Conservation (phyloP, 306 rosid species). For the Clitoria ternatea region DNA sequence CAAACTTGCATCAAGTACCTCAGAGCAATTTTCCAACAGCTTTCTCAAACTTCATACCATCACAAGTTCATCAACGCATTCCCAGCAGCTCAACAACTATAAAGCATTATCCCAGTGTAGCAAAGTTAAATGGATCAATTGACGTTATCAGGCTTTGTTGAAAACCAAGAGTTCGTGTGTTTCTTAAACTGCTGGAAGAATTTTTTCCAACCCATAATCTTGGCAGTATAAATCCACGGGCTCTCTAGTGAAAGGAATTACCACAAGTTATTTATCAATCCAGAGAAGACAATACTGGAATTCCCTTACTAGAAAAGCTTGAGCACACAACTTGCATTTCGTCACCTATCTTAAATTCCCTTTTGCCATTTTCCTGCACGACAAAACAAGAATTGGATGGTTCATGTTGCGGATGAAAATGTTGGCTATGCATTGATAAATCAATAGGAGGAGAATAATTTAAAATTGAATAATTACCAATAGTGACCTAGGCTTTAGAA, state of each 20-base stretch:
- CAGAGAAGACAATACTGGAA: conserved; percentile 62
- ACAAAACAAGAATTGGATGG: conserved; percentile 16
- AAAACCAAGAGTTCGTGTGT: neutral
- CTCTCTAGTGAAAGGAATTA: neutral
- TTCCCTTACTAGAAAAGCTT: conserved; percentile 71
- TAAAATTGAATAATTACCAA: neutral
- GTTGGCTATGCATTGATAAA: neutral
- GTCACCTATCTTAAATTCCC: conserved; percentile 50
- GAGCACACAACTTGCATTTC: conserved; percentile 62
- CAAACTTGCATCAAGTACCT: conserved; percentile 8
- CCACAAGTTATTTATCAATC: conserved; percentile 40
- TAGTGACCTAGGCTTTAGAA: neutral
- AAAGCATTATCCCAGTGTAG: neutral
- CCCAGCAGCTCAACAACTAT: neutral
- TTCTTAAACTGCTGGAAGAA: neutral
- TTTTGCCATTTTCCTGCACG: conserved; percentile 48
- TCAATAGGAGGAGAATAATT: neutral
- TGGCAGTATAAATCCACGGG: neutral
- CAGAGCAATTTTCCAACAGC: neutral
- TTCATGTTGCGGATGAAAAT: neutral
- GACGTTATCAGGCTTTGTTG: neutral
- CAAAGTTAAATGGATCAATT: neutral
- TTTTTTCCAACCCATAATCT: conserved; percentile 14
- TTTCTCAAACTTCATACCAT: neutral
- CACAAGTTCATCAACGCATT: neutral